These are phyloP conservation scores for Corylus avellana DNA, from an alignment of 306 rosid species.

Conservation along the genomic window DNA sequence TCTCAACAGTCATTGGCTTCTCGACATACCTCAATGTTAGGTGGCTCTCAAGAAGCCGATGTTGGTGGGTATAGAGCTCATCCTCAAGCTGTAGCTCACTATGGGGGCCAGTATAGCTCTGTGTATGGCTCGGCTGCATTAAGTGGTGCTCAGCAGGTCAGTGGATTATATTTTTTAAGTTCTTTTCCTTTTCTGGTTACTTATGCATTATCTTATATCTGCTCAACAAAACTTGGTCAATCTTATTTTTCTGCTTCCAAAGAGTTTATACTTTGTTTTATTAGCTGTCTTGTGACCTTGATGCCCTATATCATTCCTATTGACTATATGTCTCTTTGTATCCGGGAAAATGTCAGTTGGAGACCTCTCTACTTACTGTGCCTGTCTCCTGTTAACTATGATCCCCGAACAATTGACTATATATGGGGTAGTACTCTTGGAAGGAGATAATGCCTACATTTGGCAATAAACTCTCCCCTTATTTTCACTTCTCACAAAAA, in stretches of 20 bases:
- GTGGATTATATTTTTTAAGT: conserved; percentile 12
- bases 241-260: neutral
- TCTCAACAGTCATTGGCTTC: conserved; percentile 67
- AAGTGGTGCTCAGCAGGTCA: conserved; percentile 75
- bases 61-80: conserved; percentile 68
- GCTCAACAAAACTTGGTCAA: neutral
- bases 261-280: neutral
- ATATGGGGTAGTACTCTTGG: neutral
- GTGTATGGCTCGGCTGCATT: conserved; percentile 76
- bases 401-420: neutral
- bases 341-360: neutral
- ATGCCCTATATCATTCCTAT: neutral
- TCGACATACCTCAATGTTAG: conserved; percentile 78
- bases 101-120: conserved; percentile 92
- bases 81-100: conserved; percentile 64
- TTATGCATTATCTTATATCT: neutral
- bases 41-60: conserved; percentile 72
- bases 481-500: too few relatives aligned
- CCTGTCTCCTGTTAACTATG: neutral
- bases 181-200: too few relatives aligned
- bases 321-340: neutral
- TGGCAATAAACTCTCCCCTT: too few relatives aligned
- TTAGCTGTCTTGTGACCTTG: conserved; percentile 4
- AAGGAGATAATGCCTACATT: neutral
- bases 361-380: neutral